These are phyloP conservation scores for Ceratobasidium sp. DNA, from an alignment of 1,284 basidiomycete species.

Conservation along the genomic window DNA sequence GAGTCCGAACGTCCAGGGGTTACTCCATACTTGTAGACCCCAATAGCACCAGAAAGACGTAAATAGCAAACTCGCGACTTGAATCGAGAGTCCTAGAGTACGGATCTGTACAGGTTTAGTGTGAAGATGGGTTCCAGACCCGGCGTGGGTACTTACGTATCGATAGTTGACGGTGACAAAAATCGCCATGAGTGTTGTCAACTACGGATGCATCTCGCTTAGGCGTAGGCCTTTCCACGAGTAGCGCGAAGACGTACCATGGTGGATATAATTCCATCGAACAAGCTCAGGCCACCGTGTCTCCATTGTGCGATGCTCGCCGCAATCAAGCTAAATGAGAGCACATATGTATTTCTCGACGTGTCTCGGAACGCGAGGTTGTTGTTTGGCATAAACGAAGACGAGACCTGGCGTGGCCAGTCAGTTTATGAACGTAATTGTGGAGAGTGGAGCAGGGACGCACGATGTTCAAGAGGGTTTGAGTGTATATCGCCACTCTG, in stretches of 20 bases:
- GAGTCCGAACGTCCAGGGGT: conserved; percentile 12
- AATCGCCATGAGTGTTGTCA: conserved; percentile 23
- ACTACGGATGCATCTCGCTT: not conserved
- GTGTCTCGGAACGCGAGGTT: conserved; percentile 14
- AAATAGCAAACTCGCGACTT: conserved; percentile 7
- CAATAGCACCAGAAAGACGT: conserved; percentile 27
- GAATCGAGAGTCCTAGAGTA: conserved; percentile 28
- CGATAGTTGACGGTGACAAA: conserved; percentile 19
- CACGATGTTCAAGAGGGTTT: conserved; percentile 27
- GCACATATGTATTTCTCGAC: conserved; percentile 24
- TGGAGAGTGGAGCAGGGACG: not conserved
- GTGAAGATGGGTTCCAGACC: not conserved
- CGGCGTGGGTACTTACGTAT: conserved; percentile 19
- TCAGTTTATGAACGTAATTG: not conserved
- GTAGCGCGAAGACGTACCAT: not conserved
- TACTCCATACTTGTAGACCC: conserved; percentile 36
- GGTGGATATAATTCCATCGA: conserved; percentile 29
- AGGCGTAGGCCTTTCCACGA: not conserved
- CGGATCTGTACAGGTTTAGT: not conserved
- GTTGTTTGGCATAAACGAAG: conserved; percentile 25
- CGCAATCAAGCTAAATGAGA: conserved; percentile 6
- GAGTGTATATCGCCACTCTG: conserved; percentile 10
- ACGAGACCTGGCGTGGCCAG: not conserved
- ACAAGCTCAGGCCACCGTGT: conserved; percentile 27
- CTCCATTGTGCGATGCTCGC: conserved; percentile 29